Base-by-base conservation (phyloP, 2,329 filamentous ascomycete genomes). In the Aurifilum marmelostoma region DNA sequence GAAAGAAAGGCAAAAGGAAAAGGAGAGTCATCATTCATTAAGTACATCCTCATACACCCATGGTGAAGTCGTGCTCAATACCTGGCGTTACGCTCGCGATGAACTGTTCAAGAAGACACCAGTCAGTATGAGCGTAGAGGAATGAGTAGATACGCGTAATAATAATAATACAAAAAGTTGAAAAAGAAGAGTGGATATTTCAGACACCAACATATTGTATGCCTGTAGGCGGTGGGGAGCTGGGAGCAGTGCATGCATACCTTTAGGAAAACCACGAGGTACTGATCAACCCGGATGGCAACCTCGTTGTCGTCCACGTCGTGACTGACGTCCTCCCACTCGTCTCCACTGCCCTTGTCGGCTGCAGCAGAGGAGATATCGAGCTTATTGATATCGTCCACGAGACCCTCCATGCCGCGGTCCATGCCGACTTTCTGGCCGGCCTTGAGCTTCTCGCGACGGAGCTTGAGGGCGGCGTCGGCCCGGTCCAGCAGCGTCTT, bases 41-140 rank as follows among this genome's bases (percentile, higher is more conserved):
- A 27, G 12, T 21, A 7, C 8, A 39, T 34, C 47, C 58, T 84
- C 84, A 97, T 52, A 97, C 90, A 7, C 93, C 92, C 94, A 97
- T 97, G 0, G 95, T 98, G 79, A 97, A 97, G 79, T 98, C 95
- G 79, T 97, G 93, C 81, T 98, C 95, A 79, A 99, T 98, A 62
- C 94, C 94, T 7, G 96, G 96, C 21, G 95, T 98, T 59, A 99
- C 96, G 75, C 91, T 96, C 43, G 91, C 90, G 83, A 93, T 92
- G 79, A 93, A 93, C 86, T 87, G 67, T 39, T 39, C 29, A 58
- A 16, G 5, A 18, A 64, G 11, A 2, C 6, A 47, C 81, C 73
- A 79, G 78, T 66, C 65, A 64, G n/a, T n/a, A n/a, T n/a, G n/a
- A n/a, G n/a, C n/a, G n/a, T n/a, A n/a, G n/a, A n/a, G n/a, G n/a